phyloP scores from a whole-genome alignment of 441 rosid genomes.

The Theobroma grandiflorum region DNA sequence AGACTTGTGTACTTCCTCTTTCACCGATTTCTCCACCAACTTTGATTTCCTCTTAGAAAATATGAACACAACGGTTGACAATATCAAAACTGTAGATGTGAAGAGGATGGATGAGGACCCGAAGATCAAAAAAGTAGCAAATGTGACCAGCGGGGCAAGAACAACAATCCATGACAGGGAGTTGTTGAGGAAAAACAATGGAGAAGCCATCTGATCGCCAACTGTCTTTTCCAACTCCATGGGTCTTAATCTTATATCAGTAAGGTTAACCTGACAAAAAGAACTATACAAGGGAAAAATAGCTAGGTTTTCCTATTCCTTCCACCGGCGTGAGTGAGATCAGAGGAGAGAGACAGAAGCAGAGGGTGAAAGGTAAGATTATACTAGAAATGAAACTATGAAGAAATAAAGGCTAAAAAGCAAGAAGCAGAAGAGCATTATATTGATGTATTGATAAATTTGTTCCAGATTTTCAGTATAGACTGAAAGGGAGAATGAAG shows the following conservation, averaged over 20 bases:
- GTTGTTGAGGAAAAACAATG: constrained; percentile 40
- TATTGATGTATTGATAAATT: not conserved
- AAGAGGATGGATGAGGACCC: constrained; percentile 47
- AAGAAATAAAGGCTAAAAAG: not conserved
- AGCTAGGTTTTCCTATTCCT: not conserved
- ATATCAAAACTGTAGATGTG: constrained; percentile 43
- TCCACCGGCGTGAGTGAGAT: constrained; percentile 15
- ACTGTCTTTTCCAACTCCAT: constrained; percentile 41
- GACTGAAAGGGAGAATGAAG: not conserved
- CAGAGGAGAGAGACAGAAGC: not conserved
- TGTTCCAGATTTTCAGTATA: not conserved
- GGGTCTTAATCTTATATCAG: not conserved
- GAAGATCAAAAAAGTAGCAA: constrained; percentile 46
- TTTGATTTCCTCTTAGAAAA: constrained; percentile 41
- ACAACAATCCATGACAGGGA: constrained; percentile 48
- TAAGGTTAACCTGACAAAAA: not conserved
- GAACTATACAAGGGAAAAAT: constrained; percentile 7
- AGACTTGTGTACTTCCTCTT: constrained; percentile 23
- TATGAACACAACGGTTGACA: constrained; percentile 48
- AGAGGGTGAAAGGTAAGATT: not conserved
- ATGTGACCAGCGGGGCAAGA: constrained; percentile 41
- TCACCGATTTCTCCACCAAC: constrained; percentile 19
- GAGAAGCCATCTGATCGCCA: constrained; percentile 43
- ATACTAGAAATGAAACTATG: not conserved
- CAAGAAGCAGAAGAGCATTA: not conserved